phyloP scores from a whole-genome alignment of 768 basidiomycete species.

The Russula emetica region DNA sequence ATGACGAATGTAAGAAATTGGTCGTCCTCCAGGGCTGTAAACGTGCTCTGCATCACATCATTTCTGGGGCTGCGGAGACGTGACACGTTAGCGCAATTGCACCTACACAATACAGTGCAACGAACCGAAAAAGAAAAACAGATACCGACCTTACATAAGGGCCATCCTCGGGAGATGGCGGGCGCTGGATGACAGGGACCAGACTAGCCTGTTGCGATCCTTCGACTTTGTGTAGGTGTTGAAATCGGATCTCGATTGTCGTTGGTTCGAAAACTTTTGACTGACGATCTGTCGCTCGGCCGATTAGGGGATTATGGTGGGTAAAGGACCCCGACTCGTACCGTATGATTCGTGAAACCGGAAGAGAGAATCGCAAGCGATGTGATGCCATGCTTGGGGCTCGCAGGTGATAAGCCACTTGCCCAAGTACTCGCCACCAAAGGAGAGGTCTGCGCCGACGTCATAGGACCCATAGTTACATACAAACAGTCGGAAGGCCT shows the following conservation, averaged over 20 bases:
- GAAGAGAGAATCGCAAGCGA: constrained; percentile 17
- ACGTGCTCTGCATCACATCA: constrained; percentile 11
- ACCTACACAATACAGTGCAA: not conserved
- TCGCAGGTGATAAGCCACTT: constrained; percentile 20
- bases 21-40: not conserved
- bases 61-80: not conserved
- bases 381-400: constrained; percentile 15
- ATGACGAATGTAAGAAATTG: constrained; percentile 16
- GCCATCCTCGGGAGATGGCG: constrained; percentile 7
- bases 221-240: not conserved
- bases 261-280: constrained; percentile 11
- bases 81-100: not conserved
- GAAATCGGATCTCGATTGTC: constrained; percentile 11
- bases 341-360: constrained; percentile 13
- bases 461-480: constrained; percentile 10
- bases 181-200: constrained; percentile 2
- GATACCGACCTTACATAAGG: constrained; percentile 9
- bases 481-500: constrained; percentile 15
- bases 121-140: not conserved
- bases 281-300: constrained; percentile 1
- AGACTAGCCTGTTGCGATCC: not conserved
- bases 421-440: constrained; percentile 4
- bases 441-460: constrained; percentile 12
- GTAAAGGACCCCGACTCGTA: not conserved
- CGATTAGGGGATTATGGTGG: no score